Evolutionary conservation across 495 filamentous ascomycete genomes (phyloP).

Genomic region (Staphylotrichum tortipilum): DNA sequence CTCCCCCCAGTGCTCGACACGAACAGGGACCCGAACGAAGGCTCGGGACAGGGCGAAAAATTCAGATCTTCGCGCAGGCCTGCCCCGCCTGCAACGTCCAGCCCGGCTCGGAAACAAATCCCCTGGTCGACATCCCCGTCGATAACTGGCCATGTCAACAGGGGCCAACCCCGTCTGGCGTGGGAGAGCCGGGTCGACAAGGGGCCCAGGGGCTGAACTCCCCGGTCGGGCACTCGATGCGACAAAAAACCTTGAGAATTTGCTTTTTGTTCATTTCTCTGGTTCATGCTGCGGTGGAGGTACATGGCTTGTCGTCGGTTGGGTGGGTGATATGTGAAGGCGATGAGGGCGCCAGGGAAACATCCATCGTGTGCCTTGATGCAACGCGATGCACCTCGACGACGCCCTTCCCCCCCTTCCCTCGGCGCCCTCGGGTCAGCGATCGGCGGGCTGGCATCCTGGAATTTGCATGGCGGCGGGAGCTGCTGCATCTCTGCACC

Average conservation of each 20-base stretch:
- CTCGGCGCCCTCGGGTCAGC: too few species aligned
- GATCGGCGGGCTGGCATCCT: too few species aligned
- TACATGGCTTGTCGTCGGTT: too few species aligned
- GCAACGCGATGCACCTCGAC: too few species aligned
- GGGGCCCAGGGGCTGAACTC: background rate
- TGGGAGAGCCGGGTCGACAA: slow-evolving; percentile 8
- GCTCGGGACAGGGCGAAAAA: background rate
- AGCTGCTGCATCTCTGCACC: too few species aligned
- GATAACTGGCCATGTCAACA: background rate
- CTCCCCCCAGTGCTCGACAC: too few species aligned
- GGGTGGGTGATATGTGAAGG: too few species aligned
- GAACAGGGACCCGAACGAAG: too few species aligned
- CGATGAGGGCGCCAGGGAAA: too few species aligned
- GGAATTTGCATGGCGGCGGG: too few species aligned
- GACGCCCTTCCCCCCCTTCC: too few species aligned
- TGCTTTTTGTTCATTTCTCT: slow-evolving; percentile 11
- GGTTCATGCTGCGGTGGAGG: background rate
- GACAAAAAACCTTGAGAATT: slow-evolving; percentile 9
- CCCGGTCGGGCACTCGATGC: slow-evolving; percentile 4
- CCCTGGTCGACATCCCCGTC: slow-evolving; percentile 10
- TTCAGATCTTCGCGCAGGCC: background rate
- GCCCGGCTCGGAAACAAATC: slow-evolving; percentile 9
- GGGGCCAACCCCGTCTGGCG: background rate
- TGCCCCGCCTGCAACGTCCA: background rate
- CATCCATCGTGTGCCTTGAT: too few species aligned